A percentile compares a stretch with the other conserved stretches of the same genome.
Evolutionary conservation across 2,329 filamentous ascomycete genomes (phyloP).

Genomic region (Hypoxylon sp.): DNA sequence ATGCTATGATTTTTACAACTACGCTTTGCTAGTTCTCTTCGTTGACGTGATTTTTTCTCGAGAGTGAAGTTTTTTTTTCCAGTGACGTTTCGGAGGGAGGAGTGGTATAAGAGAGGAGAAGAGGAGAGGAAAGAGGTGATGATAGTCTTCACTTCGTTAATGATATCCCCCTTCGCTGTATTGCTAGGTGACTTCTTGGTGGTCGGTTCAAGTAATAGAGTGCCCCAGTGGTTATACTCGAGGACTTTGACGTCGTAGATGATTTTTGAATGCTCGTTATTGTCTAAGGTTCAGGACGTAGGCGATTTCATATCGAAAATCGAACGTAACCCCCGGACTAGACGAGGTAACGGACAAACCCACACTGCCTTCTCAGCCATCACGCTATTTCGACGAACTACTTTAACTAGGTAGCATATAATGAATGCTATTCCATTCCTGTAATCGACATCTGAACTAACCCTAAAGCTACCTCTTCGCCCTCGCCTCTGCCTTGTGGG

Average conservation of each 20-base stretch:
- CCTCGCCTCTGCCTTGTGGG: neutral
- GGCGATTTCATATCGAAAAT: neutral
- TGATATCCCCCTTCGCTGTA: neutral
- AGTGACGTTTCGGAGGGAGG: neutral
- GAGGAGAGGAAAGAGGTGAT: too few relatives aligned
- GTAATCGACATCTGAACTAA: neutral
- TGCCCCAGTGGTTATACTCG: neutral
- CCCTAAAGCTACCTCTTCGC: neutral
- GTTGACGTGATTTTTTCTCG: neutral
- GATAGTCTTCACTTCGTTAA: neutral
- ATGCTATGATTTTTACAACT: slow-evolving; percentile 44
- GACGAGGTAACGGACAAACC: neutral
- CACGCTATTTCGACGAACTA: too few relatives aligned
- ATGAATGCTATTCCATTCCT: neutral
- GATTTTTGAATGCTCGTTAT: neutral
- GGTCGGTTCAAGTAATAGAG: neutral
- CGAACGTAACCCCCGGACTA: neutral
- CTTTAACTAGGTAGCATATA: neutral
- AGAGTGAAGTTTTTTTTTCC: slow-evolving; percentile 2
- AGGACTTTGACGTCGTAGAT: neutral
- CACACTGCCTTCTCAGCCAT: too few relatives aligned
- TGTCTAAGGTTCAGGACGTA: neutral
- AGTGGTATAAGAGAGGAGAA: neutral
- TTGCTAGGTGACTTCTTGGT: neutral
- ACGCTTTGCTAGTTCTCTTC: neutral